Base-by-base conservation (phyloP, 1,284 basidiomycete genomes). In the Fistulinella cinereoalba region DNA sequence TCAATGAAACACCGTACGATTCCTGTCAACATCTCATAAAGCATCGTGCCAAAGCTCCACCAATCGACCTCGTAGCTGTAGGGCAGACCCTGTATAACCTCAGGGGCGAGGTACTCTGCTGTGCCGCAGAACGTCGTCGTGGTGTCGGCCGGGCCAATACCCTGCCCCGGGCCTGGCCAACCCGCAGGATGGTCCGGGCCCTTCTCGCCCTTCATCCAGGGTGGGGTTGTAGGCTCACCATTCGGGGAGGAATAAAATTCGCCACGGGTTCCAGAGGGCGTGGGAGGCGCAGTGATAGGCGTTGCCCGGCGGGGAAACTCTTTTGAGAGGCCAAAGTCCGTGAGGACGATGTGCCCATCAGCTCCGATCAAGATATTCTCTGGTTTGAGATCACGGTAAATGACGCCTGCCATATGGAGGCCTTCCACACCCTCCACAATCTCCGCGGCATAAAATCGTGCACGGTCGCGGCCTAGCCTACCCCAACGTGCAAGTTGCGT, bases 21-120 rank as follows among this genome's bases (percentile, higher is more conserved):
- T 28, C 91, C 92, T 33, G 86, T 89, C 66, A 92, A 72, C 83
- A 96, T 95, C 72, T 98, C 96, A 66, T 90, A 94, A 47, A 97
- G 72, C 87, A 98, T 97, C 51, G 94, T 97, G 16, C 95, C 95
- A 60, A 97, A 89, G 54, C 88, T 90, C 94, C 95, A 98, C 91
- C 93, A 96, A 65, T 98, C 95, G 18, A 96, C 92, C 57, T 95
- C 91, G 62, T 95, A 97, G 53, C 88, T 88, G 67, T 98, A 97
- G 16, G 89, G 81, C 54, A 89, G 70, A 4, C 93, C 90, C 60
- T 93, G 88, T 58, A 98, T 92, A 42, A 98, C 92, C 66, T 96
- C 92, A 0, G 92, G 92, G 15, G 92, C 93, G 15, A 97, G 79
- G 61, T 97, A 97, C 66, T 97, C 94, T 4, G 92, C 88, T 8